Base-by-base conservation (phyloP, 2,329 filamentous ascomycete genomes). In the Pseudocercospora fijiensis region DNA sequence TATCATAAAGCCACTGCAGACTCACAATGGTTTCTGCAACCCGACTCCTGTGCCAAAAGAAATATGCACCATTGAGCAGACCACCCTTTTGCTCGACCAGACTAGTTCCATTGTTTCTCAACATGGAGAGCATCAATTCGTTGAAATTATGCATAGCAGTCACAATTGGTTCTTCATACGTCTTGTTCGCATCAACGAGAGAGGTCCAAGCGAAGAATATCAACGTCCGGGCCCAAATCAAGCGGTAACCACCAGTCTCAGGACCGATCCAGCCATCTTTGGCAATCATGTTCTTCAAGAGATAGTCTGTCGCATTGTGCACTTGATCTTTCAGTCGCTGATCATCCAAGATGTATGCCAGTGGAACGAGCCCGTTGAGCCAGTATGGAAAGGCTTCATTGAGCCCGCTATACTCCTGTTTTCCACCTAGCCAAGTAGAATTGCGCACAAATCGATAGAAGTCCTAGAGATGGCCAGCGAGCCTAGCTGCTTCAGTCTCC, bases 181-280 rank as follows among this genome's bases (percentile, higher is more conserved):
- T 73, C 10, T 76, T 66, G 43, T 85, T 81, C 2, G 81, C 84
- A 63, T 85, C 81, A 4, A 78, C 79, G 22, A 83, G 77, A 68
- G 81, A 80, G 66, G 77, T 81, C 63, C 85, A 69, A 2, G 82
- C 84, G 9, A 85, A 75, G 56, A 84, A 78, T 6, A 85, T 73
- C 18, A 82, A 79, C 64, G 79, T 82, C 16, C 84, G 75, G 7
- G 79, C 84, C 85, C 84, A 86, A 52, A 86, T 76, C 47, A 83
- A 79, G 57, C 84, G 69, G 1, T 76, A 67, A 0, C 73, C 78
- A 0, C 69, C 70, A 9, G 67, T 78, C 72, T 86, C 84, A 0
- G 82, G 82, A 0, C 85, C 84, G 20, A 87, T 72, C 85, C 85
- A 87, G 5, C 85, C 85, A 75, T 87, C 85, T 27, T 79, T 78